Conservation (phyloP, 768 basidiomycete genomes). For the Kwoniella bestiolae region DNA sequence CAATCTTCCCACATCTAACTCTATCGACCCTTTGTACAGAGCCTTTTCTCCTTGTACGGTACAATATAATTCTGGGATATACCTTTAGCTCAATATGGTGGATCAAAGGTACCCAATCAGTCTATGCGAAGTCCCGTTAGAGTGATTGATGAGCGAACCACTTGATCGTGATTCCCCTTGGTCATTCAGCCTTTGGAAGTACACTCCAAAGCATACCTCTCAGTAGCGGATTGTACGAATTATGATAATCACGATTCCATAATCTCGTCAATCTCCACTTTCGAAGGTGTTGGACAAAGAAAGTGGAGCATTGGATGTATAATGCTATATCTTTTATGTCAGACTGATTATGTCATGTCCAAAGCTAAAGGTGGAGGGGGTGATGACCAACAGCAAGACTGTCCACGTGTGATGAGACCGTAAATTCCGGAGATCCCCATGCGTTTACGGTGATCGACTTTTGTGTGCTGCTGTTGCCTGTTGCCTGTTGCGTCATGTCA, state of each 20-base stretch:
- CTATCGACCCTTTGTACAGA: not conserved
- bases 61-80: not conserved
- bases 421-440: no score
- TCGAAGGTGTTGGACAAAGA: not conserved
- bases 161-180: no score
- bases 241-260: not conserved
- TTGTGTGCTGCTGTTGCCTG: no score
- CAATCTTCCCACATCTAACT: not conserved
- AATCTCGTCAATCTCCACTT: not conserved
- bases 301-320: not conserved
- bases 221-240: no score
- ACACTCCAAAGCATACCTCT: not conserved
- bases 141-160: no score
- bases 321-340: no score
- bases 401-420: no score
- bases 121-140: no score
- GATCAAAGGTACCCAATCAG: not conserved
- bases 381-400: no score
- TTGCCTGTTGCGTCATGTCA: no score
- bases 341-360: conserved; percentile 2
- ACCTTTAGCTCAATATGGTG: not conserved
- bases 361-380: not conserved
- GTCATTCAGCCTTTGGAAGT: not conserved
- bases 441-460: no score
- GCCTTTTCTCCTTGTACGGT: not conserved